phyloP scores from a whole-genome alignment of 495 filamentous ascomycete species.

The Cercophora samala region DNA sequence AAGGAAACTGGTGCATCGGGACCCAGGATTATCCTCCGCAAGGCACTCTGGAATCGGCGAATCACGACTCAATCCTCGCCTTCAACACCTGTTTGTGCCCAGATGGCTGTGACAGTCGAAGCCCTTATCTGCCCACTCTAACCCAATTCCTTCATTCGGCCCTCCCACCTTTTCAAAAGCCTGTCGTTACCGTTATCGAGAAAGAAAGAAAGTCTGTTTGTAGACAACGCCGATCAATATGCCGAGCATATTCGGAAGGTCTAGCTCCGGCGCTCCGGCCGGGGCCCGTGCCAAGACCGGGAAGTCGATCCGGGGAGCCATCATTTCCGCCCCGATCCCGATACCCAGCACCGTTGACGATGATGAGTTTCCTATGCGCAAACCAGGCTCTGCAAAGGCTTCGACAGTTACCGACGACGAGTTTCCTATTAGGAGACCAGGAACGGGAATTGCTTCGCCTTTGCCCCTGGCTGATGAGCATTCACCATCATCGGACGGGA shows the following conservation, averaged over 20 bases:
- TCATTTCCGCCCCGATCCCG: conserved; percentile 48
- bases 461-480: conserved; percentile 26
- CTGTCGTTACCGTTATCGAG: background rate
- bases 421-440: conserved; percentile 40
- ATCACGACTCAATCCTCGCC: conserved; percentile 23
- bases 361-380: conserved; percentile 50
- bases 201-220: background rate
- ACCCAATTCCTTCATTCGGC: conserved; percentile 10
- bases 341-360: conserved; percentile 37
- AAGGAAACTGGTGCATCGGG: conserved; percentile 15
- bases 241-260: conserved; percentile 39
- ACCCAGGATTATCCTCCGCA: conserved; percentile 16
- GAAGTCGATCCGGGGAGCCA: conserved; percentile 49
- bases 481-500: conserved; percentile 27
- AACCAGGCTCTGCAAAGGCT: conserved; percentile 35
- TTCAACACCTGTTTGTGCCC: conserved; percentile 19
- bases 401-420: conserved; percentile 35
- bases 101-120: conserved; percentile 28
- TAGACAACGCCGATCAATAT: conserved; percentile 17
- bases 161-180: conserved; percentile 1
- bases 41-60: conserved; percentile 14
- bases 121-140: conserved; percentile 22
- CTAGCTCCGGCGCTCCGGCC: conserved; percentile 28
- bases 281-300: conserved; percentile 41
- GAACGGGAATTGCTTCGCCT: conserved; percentile 37